Base-by-base conservation (phyloP, 257 asterid genomes). In the Penstemon davidsonii region DNA sequence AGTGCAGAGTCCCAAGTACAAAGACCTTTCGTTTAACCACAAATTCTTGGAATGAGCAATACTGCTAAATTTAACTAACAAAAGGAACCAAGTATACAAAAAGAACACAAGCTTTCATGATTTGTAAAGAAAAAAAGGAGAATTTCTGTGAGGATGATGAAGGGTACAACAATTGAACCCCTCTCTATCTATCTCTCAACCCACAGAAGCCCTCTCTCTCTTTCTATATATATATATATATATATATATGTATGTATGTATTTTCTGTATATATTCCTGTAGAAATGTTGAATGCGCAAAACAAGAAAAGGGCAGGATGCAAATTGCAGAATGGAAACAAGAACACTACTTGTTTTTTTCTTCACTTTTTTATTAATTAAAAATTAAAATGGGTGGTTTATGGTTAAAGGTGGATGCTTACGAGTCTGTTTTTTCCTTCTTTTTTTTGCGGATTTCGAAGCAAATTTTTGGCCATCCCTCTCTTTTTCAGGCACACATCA, bases 161-260 rank as follows among this genome's bases (percentile, higher is more conserved):
- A 70, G 53, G 56, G 55, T 13, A 9, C 38, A 60, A 37, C 47
- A 50, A 71, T 49, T 49, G 54, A 49, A 49, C 54, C 54, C 54
- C 54, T 49, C 54, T 49, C 33, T 25, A 25, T 25, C 33, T 25
- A 25, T 25, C n/a, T 49, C 18, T 49, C 42, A 68, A 68, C 79
- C 74, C 79, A 74, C 76, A 76, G 60, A 68, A 70, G 71, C 51
- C 67, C 67, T 46, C 72, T 58, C 65, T 19, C 50, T 18, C 19
- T 39, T 41, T 7, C 56, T 45, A 56, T 69, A 50, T n/a, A 19
- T 42, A 25, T 73, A 10, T 6, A 2, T 43, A 8, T 66, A 15
- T 58, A n/a, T 45, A 56, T 69, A 50, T n/a, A 19, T 42, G n/a
- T 73, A 25, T 25, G 1, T 25, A 25, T 25, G 33, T 25, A 25